Percentiles rank a stretch among this genome's conserved stretches.
Evolutionary conservation across 371 early-diverging fungal species (phyloP).

Genomic region (Dichotomocladium elegans): DNA sequence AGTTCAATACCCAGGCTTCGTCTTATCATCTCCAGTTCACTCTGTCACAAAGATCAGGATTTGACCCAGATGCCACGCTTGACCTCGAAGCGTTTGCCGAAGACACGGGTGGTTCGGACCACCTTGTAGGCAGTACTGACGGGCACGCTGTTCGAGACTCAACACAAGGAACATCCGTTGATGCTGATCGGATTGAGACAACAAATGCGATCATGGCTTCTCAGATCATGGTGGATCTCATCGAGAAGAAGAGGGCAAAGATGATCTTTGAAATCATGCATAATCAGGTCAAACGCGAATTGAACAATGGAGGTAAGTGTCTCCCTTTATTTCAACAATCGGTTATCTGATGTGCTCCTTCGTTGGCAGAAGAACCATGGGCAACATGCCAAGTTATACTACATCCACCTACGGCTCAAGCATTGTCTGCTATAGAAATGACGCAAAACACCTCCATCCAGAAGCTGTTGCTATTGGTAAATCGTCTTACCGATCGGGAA

Average conservation of each 20-base stretch:
- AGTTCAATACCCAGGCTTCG: constrained; percentile 13
- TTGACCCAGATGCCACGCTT: constrained; percentile 36
- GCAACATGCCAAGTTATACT: constrained; percentile 23
- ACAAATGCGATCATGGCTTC: constrained; percentile 30
- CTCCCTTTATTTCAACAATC: not conserved
- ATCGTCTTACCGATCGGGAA: constrained; percentile 38
- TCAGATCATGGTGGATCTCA: constrained; percentile 31
- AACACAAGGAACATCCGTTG: constrained; percentile 1
- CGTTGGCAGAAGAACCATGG: constrained; percentile 20
- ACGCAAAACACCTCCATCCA: constrained; percentile 33
- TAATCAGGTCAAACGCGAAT: constrained; percentile 10
- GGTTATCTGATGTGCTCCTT: not conserved
- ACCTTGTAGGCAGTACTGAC: not conserved
- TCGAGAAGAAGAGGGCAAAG: constrained; percentile 35
- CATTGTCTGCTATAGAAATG: constrained; percentile 3
- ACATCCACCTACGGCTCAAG: not conserved
- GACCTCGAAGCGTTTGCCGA: constrained; percentile 32
- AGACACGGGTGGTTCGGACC: not conserved
- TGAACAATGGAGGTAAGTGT: constrained; percentile 1
- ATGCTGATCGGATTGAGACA: constrained; percentile 3
- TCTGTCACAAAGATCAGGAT: constrained; percentile 21
- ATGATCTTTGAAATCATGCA: constrained; percentile 34
- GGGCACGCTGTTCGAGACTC: not conserved
- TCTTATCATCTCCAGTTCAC: constrained; percentile 6
- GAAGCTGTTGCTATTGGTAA: constrained; percentile 24